These are phyloP conservation scores for Candida sphagnicola DNA, from an alignment of 805 yeast genomes.

Conservation along the genomic window DNA sequence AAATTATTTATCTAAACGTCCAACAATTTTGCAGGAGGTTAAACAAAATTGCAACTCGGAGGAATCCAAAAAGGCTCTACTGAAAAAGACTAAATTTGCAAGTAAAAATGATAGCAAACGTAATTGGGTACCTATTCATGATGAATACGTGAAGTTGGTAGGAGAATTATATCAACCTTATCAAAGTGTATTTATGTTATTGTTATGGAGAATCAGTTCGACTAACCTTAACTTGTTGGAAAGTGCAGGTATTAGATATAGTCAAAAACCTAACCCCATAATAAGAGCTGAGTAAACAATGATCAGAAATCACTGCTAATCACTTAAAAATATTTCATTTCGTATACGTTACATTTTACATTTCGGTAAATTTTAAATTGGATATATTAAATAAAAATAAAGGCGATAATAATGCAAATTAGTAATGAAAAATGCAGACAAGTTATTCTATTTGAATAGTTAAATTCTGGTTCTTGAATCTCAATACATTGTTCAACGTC, in stretches of 20 bases:
- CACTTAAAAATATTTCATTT: not conserved
- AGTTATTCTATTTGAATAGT: not conserved
- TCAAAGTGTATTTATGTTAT: constrained; percentile 60
- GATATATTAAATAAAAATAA: not conserved
- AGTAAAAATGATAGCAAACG: constrained; percentile 36
- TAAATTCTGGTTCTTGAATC: not conserved
- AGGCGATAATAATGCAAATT: not conserved
- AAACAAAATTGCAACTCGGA: constrained; percentile 32
- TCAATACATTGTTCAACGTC: not conserved
- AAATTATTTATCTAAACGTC: constrained; percentile 53
- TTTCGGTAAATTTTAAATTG: not conserved
- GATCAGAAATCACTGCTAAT: too few relatives aligned
- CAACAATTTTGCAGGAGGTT: constrained; percentile 43
- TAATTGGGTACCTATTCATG: constrained; percentile 67
- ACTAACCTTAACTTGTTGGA: constrained; percentile 50
- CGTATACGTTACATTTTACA: not conserved
- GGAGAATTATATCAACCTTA: constrained; percentile 65
- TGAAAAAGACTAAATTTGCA: constrained; percentile 34
- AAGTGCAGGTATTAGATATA: constrained; percentile 8
- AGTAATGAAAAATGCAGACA: not conserved
- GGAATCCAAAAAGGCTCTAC: constrained; percentile 26
- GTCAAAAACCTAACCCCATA: not conserved
- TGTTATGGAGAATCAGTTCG: constrained; percentile 69
- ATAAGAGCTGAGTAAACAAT: not conserved
- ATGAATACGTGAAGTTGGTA: constrained; percentile 49